Conservation (phyloP, 495 filamentous ascomycete species). For the Daldinia concentrica region DNA sequence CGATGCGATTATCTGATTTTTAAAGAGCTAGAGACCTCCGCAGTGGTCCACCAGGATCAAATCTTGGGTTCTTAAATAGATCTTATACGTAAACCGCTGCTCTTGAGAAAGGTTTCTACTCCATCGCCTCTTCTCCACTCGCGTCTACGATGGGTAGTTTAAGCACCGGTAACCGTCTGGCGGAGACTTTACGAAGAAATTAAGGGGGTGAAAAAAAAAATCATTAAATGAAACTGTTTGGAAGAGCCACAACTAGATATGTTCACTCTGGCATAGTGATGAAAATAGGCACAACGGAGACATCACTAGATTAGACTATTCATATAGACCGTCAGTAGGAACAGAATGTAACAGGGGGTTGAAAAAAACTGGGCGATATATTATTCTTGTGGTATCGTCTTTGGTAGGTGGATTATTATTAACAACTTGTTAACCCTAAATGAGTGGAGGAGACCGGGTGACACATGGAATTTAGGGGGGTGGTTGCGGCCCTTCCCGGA, state of each 20-base stretch:
- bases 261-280: not conserved
- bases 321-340: not conserved
- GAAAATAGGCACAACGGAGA: not conserved
- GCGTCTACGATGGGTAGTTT: constrained; percentile 8
- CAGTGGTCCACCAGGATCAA: constrained; percentile 10
- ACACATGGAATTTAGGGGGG: constrained; percentile 29
- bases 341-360: constrained; percentile 3
- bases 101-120: constrained; percentile 23
- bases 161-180: not conserved
- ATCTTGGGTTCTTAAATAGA: constrained; percentile 11
- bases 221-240: not conserved
- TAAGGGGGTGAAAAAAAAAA: not conserved
- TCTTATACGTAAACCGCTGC: constrained; percentile 17
- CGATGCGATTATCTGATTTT: constrained; percentile 29
- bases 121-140: constrained; percentile 4
- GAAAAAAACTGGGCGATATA: constrained; percentile 14
- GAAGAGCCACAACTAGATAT: not conserved
- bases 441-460: constrained; percentile 38
- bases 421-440: constrained; percentile 39
- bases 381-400: constrained; percentile 37
- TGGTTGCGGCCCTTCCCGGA: constrained; percentile 42
- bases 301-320: constrained; percentile 5
- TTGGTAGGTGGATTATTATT: constrained; percentile 28
- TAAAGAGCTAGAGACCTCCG: constrained; percentile 22
- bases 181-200: constrained; percentile 9